Evolutionary conservation across 192 early-diverging fungal genomes (phyloP), one percentile per base, ranked within the genome.

Genomic region (Linnemannia hyalina): DNA sequence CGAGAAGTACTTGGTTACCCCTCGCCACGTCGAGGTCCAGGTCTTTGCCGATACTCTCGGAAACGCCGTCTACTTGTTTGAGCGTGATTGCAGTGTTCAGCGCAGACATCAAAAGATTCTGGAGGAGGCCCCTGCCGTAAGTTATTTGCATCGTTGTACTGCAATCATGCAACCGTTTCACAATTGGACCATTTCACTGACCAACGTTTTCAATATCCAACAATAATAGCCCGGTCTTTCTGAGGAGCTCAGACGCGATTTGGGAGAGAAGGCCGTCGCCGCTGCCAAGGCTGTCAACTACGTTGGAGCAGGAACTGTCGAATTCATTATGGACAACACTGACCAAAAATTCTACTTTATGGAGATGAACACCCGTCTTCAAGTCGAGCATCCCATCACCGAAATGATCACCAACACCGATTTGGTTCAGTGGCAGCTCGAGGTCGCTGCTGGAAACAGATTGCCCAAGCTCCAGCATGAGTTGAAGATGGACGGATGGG

Each of bases 281-380:
- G 97, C 97, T 23, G 97, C 97, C 73, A 95, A 94, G 81, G 96
- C 97, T n/a, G 97, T 99, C 41, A 92, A 93, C 73, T 99, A 99
- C 83, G 95, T 95, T 36, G 96, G 96, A 70, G 98, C 97, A 23
- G 98, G 98, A 74, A 99, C 98, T 0, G 97, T 99, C 29, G 98
- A 99, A 90, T 99, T 98, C 83, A 97, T 99, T 75, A 92, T 98
- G 90, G 97, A 98, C 90, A 96, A 96, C 75, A 90, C 92, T 65
- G 93, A 93, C 68, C 92, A 96, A 80, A 89, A 96, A 81, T 98
- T 98, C 82, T 98, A 97, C 90, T 99, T 98, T 83, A 97, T 99
- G 97, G 97, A 98, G 90, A 98, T 98, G 97, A 98, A 98, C 90
- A 97, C 97, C 2, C 93, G 97, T 65, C 91, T 98, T 54, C 97